Base-by-base conservation (phyloP, 495 filamentous ascomycete genomes). In the Staphylotrichum tortipilum region DNA sequence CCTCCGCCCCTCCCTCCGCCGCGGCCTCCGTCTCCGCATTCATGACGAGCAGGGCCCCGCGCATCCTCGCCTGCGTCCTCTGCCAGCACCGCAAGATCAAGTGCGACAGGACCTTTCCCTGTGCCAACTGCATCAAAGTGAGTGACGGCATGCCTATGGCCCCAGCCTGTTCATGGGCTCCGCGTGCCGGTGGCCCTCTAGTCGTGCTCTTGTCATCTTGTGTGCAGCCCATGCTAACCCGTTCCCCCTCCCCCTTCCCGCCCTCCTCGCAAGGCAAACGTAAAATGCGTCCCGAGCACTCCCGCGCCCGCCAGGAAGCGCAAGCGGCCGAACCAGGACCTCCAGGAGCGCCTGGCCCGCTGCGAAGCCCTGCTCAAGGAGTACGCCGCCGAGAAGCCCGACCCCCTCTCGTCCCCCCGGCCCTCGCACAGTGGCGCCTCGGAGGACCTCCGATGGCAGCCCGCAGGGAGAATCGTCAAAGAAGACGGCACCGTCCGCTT, bases 1-100 rank as follows among this genome's bases (percentile, higher is more conserved):
- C 18, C 1, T 21, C 53, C 12, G 42, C 21, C 19, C 17, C 21
- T 28, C 4, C n/a, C n/a, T n/a, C n/a, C n/a, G n/a, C n/a, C n/a
- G n/a, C n/a, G n/a, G n/a, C n/a, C n/a, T n/a, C n/a, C n/a, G n/a
- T n/a, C n/a, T n/a, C n/a, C n/a, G n/a, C n/a, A n/a, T n/a, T n/a
- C n/a, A n/a, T n/a, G n/a, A n/a, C n/a, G n/a, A n/a, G n/a, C n/a
- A n/a, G n/a, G n/a, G n/a, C n/a, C n/a, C n/a, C n/a, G n/a, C n/a
- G n/a, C n/a, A n/a, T n/a, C n/a, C n/a, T n/a, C n/a, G 69, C 69
- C 11, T 72, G 69, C 48, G 60, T 65, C 7, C 62, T 70, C 5
- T 86, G 83, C 50, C 81, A 83, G 53, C 75, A 75, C 49, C 69
- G 82, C 46, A 87, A 87, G 65, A 77, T 85, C 57, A 81, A 79